Base-by-base conservation (phyloP, 371 early-diverging fungal genomes). In the Mortierella sp. region DNA sequence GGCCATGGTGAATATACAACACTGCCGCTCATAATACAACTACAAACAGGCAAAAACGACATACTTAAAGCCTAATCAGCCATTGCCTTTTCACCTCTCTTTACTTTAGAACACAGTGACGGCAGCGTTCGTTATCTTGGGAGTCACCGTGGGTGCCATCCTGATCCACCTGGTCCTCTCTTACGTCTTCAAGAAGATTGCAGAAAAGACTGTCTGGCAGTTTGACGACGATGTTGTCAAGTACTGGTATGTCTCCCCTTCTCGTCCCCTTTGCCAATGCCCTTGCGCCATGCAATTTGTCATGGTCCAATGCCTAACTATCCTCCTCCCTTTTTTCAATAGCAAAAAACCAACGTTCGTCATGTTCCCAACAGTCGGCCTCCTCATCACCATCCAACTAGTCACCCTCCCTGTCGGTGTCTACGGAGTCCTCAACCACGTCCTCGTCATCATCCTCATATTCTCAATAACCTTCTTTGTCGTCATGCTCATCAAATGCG, bases 191-290 rank as follows among this genome's bases (percentile, higher is more conserved):
- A 86, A 74, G 34, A 43, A 77, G 24, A 13, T 87, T 6, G 87
- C 88, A 46, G 73, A 74, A 28, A 87, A 72, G 77, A 82, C 88
- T 13, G 75, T 81, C 46, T 87, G 83, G 82, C 75, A 79, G 53
- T 82, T 89, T 72, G 89, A 89, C 69, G 78, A 84, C 61, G 89
- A 88, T 34, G 21, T 89, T 53, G 85, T 89, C 54, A 80, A 81
- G 44, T 71, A 82, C 46, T 88, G 88, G 89, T 89, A 82, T 16
- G 71, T 10, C 31, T 64, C 28, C 24, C 16, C 16, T 28, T 40
- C 16, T 59, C 28, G 14, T 59, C 59, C 16, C 6, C 31, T 16
- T 26, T 31, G 26, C 16, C 31, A 16, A 5, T 8, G 16, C 14
- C 53, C 31, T 37, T 53, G 10, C 26, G 19, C 67, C 19, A 50